Conservation (phyloP, 2,329 filamentous ascomycete species). For the Xylariaceae sp. region DNA sequence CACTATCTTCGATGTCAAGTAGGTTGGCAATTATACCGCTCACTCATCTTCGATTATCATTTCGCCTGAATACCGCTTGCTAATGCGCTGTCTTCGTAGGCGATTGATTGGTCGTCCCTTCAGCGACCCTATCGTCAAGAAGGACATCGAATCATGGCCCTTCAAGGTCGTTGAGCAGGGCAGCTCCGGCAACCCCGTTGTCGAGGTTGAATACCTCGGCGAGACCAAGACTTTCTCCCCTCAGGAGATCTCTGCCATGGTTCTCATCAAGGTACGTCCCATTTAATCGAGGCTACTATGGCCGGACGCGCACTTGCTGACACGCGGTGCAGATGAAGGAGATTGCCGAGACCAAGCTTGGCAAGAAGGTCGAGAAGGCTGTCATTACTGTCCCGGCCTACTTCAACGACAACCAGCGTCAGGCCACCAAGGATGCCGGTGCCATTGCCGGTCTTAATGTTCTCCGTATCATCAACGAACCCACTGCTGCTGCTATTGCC, state of each 20-base stretch:
- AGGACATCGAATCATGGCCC: constrained; percentile 97
- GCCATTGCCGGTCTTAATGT: constrained; percentile 96
- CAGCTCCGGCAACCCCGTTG: constrained; percentile 66
- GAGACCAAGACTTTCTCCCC: constrained; percentile 95
- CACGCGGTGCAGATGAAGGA: constrained; percentile 78
- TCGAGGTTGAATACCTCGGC: constrained; percentile 92
- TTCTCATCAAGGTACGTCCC: constrained; percentile 78
- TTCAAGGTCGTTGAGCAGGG: constrained; percentile 95
- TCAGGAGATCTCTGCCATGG: constrained; percentile 99
- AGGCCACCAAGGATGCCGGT: constrained; percentile 98
- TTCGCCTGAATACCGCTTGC: not conserved
- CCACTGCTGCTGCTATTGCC: constrained; percentile 94
- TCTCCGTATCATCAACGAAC: constrained; percentile 99
- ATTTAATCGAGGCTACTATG: not conserved
- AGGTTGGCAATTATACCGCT: constrained; percentile 36
- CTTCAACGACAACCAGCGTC: constrained; percentile 99
- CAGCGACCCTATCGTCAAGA: constrained; percentile 95
- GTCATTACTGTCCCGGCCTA: constrained; percentile 98
- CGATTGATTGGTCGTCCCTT: constrained; percentile 95
- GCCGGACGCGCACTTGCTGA: constrained; percentile 13
- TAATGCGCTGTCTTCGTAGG: constrained; percentile 43
- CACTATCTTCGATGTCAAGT: constrained; percentile 99
- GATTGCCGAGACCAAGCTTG: constrained; percentile 95
- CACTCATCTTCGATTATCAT: not conserved
- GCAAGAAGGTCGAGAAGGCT: constrained; percentile 98